Conservation (phyloP, 495 filamentous ascomycete species). For the Aspergillus kassunensis region DNA sequence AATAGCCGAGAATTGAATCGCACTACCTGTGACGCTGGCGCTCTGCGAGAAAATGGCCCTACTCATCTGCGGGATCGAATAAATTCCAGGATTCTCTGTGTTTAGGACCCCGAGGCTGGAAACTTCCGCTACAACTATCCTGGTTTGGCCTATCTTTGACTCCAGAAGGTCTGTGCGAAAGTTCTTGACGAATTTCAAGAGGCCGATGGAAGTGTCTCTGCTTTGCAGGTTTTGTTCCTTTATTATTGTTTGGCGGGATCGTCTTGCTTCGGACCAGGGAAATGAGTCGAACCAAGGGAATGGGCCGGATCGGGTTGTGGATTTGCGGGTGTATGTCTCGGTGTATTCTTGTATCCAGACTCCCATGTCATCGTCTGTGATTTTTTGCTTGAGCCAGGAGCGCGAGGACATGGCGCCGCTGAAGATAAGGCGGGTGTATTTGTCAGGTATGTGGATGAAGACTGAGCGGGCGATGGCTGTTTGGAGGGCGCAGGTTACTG, state of each 20-base stretch:
- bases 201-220: slow-evolving; percentile 27
- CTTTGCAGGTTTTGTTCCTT: slow-evolving; percentile 28
- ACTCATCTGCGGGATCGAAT: slow-evolving; percentile 24
- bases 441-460: slow-evolving; percentile 26
- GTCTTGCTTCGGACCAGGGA: slow-evolving; percentile 37
- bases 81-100: slow-evolving; percentile 17
- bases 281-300: slow-evolving; percentile 37
- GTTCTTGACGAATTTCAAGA: slow-evolving; percentile 37
- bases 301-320: background rate
- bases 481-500: slow-evolving; percentile 34
- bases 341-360: slow-evolving; percentile 30
- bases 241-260: slow-evolving; percentile 28
- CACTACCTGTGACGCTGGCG: slow-evolving; percentile 37
- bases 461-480: slow-evolving; percentile 31
- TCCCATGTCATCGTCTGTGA: slow-evolving; percentile 36
- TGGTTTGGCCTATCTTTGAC: slow-evolving; percentile 29
- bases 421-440: slow-evolving; percentile 20
- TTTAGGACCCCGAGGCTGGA: slow-evolving; percentile 42
- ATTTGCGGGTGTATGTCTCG: slow-evolving; percentile 17
- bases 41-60: slow-evolving; percentile 45
- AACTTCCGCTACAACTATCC: slow-evolving; percentile 36
- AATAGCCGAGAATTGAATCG: slow-evolving; percentile 33
- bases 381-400: slow-evolving; percentile 29
- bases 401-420: slow-evolving; percentile 31
- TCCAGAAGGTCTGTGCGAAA: slow-evolving; percentile 29